A percentile compares a stretch with the other conserved stretches of the same genome.
Conservation (phyloP, 1,139 yeast species). For the Arxiozyma slooffiae region DNA sequence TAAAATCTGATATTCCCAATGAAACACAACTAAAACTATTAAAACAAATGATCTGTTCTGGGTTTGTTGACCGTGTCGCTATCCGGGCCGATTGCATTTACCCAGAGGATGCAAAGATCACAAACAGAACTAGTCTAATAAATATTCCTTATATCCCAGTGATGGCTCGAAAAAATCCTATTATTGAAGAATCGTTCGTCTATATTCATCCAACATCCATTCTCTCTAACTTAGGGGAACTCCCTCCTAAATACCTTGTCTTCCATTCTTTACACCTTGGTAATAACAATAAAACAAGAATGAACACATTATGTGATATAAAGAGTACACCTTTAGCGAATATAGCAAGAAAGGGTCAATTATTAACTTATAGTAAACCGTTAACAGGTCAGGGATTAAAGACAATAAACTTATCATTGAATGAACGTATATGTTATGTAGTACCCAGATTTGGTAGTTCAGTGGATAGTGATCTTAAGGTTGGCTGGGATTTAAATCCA, state of each 20-base stretch:
- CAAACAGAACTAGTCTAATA: slow-evolving; percentile 50
- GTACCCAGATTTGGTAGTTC: slow-evolving; percentile 85
- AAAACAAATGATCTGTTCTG: slow-evolving; percentile 88
- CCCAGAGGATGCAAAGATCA: slow-evolving; percentile 50
- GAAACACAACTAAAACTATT: slow-evolving; percentile 62
- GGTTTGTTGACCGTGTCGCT: slow-evolving; percentile 86
- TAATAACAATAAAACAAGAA: slow-evolving; percentile 43
- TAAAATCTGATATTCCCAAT: slow-evolving; percentile 60
- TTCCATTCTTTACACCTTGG: slow-evolving; percentile 52
- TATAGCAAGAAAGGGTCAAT: slow-evolving; percentile 60
- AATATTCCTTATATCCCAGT: slow-evolving; percentile 69
- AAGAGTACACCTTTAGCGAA: slow-evolving; percentile 67
- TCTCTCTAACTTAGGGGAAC: slow-evolving; percentile 37
- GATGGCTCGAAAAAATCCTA: slow-evolving; percentile 41
- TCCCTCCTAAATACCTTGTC: slow-evolving; percentile 69
- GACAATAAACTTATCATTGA: slow-evolving; percentile 54
- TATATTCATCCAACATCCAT: slow-evolving; percentile 76
- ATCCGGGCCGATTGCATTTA: slow-evolving; percentile 61
- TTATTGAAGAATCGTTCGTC: slow-evolving; percentile 42
- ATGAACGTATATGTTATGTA: slow-evolving; percentile 77
- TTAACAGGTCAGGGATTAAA: slow-evolving; percentile 76
- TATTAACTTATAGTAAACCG: slow-evolving; percentile 81
- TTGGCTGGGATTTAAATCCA: slow-evolving; percentile 91
- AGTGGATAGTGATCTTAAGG: slow-evolving; percentile 62
- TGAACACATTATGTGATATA: slow-evolving; percentile 70